Evolutionary conservation across 2,329 filamentous ascomycete genomes (phyloP).

Genomic region (Purpureocillium lavendulum): DNA sequence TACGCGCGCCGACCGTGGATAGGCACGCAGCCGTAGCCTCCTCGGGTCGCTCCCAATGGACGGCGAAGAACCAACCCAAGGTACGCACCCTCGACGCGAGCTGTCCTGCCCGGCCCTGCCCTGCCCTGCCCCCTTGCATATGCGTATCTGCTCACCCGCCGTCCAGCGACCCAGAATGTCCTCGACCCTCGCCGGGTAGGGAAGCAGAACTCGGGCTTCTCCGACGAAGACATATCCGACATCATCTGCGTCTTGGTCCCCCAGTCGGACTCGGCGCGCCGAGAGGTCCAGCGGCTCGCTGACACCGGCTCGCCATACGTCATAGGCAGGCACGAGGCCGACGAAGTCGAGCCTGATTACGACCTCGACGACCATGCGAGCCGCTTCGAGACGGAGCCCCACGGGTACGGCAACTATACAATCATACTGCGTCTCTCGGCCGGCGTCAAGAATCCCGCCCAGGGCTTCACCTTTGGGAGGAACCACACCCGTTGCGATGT

Average conservation of each 20-base stretch:
- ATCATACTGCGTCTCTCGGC: slow-evolving; percentile 77
- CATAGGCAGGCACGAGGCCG: slow-evolving; percentile 38
- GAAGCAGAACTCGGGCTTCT: slow-evolving; percentile 73
- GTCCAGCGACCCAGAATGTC: slow-evolving; percentile 29
- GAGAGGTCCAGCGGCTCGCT: slow-evolving; percentile 53
- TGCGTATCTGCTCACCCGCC: background rate
- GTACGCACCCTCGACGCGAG: slow-evolving; percentile 12
- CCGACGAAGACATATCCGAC: slow-evolving; percentile 74
- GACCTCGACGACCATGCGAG: slow-evolving; percentile 40
- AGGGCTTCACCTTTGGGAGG: slow-evolving; percentile 83
- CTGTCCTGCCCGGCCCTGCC: no score
- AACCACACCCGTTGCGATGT: slow-evolving; percentile 66
- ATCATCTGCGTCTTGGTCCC: slow-evolving; percentile 86
- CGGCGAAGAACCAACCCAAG: slow-evolving; percentile 35
- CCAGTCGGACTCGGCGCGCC: slow-evolving; percentile 61
- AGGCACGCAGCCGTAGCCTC: background rate
- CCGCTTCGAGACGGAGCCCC: slow-evolving; percentile 34
- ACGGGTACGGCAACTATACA: slow-evolving; percentile 50
- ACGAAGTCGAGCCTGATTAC: slow-evolving; percentile 43
- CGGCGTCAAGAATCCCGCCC: slow-evolving; percentile 53
- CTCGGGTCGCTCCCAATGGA: slow-evolving; percentile 30
- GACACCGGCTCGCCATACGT: slow-evolving; percentile 38
- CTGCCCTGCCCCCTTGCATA: background rate
- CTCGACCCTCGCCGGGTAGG: slow-evolving; percentile 74
- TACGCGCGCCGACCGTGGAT: background rate